Conservation (phyloP, 345 rosid genomes). For the Sisymbrium altissimum region DNA sequence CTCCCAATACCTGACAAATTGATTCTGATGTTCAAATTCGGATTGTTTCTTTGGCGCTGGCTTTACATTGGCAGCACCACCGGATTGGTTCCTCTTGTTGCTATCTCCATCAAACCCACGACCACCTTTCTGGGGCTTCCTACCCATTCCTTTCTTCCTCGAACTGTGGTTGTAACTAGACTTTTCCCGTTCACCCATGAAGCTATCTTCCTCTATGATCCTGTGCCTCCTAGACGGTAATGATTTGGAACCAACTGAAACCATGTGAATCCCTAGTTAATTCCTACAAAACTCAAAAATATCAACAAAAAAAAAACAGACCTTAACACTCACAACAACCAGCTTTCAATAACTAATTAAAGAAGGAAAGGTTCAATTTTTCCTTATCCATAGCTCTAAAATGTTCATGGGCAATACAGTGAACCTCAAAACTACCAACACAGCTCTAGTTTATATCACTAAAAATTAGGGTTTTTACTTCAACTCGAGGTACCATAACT, state of each 20-base stretch:
- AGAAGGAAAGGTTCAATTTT: background rate
- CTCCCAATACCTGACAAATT: constrained; percentile 49
- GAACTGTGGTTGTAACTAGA: constrained; percentile 37
- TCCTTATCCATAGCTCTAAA: background rate
- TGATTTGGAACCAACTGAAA: constrained; percentile 57
- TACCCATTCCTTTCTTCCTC: constrained; percentile 43
- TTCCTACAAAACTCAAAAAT: constrained; percentile 1
- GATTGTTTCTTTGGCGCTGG: constrained; percentile 39
- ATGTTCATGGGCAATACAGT: background rate
- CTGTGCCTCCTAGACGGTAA: constrained; percentile 38
- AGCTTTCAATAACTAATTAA: background rate
- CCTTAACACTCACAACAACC: background rate
- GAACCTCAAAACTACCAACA: background rate
- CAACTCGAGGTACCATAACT: background rate
- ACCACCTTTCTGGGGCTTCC: constrained; percentile 49
- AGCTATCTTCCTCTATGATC: constrained; percentile 33
- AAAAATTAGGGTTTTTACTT: constrained; percentile 5
- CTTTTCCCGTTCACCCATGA: constrained; percentile 51
- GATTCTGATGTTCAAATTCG: constrained; percentile 43
- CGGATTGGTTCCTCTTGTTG: constrained; percentile 35
- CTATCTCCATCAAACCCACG: constrained; percentile 47
- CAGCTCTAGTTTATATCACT: background rate
- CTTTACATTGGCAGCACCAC: constrained; percentile 21
- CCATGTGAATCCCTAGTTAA: constrained; percentile 34
- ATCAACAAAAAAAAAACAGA: background rate